Conservation (phyloP, 495 filamentous ascomycete species). For the Pseudomonodictys pantanalensis region DNA sequence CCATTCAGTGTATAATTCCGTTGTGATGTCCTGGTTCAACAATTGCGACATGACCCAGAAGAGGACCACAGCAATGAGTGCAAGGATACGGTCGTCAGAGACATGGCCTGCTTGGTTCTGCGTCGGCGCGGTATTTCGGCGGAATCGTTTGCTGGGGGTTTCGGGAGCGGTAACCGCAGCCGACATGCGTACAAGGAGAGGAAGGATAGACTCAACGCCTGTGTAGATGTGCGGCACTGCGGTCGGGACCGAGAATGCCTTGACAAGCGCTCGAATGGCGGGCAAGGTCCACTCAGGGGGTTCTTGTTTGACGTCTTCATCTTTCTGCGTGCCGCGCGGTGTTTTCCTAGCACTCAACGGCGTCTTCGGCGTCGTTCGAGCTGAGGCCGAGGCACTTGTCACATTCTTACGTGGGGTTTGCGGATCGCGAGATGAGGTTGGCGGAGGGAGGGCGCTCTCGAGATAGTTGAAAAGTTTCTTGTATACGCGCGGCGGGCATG, state of each 20-base stretch:
- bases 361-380: slow-evolving; percentile 29
- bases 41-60: slow-evolving; percentile 53
- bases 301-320: background rate
- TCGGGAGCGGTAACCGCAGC: slow-evolving; percentile 6
- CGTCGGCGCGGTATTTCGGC: slow-evolving; percentile 10
- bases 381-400: slow-evolving; percentile 1
- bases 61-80: slow-evolving; percentile 65
- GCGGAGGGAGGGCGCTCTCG: slow-evolving; percentile 61
- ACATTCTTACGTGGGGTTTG: slow-evolving; percentile 20
- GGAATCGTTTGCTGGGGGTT: slow-evolving; percentile 21
- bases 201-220: slow-evolving; percentile 56
- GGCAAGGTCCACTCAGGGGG: slow-evolving; percentile 65
- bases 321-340: slow-evolving; percentile 2
- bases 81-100: slow-evolving; percentile 43
- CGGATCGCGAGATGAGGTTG: slow-evolving; percentile 19
- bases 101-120: slow-evolving; percentile 9
- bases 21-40: slow-evolving; percentile 40
- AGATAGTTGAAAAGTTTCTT: slow-evolving; percentile 80
- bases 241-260: slow-evolving; percentile 55
- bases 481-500: slow-evolving; percentile 78
- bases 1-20: slow-evolving; percentile 43
- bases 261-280: slow-evolving; percentile 62
- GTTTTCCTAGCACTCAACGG: slow-evolving; percentile 21
- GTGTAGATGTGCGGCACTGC: slow-evolving; percentile 63
- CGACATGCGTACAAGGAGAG: slow-evolving; percentile 17